Evolutionary conservation across 2,329 filamentous ascomycete genomes (phyloP).

Genomic region (Tolypocladium sp.): DNA sequence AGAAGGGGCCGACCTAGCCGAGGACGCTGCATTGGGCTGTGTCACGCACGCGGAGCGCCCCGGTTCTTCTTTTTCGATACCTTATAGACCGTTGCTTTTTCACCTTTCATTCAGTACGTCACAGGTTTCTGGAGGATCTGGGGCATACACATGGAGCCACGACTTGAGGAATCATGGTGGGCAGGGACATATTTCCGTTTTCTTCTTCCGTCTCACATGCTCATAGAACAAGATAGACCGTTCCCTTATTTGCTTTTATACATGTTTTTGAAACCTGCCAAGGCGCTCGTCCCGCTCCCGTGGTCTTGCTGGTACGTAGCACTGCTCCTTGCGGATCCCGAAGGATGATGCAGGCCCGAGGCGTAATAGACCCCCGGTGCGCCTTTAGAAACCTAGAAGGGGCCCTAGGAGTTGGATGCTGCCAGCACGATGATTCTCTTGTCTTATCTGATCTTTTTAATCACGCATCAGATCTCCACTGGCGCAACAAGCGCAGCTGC

Average conservation of each 20-base stretch:
- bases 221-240: background rate
- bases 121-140: background rate
- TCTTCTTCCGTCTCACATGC: background rate
- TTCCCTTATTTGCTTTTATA: background rate
- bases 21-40: background rate
- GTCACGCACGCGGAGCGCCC: background rate
- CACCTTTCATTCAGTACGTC: too few relatives aligned
- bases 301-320: background rate
- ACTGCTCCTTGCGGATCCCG: background rate
- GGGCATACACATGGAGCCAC: background rate
- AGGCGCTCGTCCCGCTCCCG: background rate
- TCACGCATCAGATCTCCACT: background rate
- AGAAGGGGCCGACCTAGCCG: background rate
- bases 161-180: background rate
- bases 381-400: background rate
- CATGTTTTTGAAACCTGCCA: background rate
- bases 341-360: background rate
- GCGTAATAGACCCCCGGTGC: too few relatives aligned
- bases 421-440: background rate
- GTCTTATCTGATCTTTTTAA: background rate
- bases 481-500: background rate
- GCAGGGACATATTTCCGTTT: background rate
- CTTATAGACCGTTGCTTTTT: constrained; percentile 17
- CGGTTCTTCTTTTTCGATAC: constrained; percentile 5
- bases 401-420: background rate